Evolutionary conservation across 352 stramenopile genomes (phyloP).

Genomic region (Phytophthora multivora): DNA sequence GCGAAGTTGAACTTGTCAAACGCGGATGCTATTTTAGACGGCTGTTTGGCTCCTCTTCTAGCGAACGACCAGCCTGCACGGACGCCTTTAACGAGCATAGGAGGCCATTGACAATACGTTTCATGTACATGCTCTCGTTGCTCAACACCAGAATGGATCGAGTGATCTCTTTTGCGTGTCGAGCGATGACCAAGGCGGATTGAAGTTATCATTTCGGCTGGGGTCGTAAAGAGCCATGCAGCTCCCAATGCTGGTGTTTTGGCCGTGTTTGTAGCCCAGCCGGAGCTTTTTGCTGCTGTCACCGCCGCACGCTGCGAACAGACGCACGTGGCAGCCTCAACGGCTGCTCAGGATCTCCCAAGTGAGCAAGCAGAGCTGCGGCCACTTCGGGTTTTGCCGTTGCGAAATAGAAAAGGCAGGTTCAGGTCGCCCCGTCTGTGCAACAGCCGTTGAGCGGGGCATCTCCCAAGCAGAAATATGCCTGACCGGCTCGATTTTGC

Average conservation of each 20-base stretch:
- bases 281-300: background rate
- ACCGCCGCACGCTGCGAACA: slow-evolving; percentile 4
- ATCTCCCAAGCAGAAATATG: slow-evolving; percentile 23
- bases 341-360: slow-evolving; percentile 27
- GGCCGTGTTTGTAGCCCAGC: background rate
- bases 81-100: background rate
- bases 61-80: background rate
- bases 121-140: background rate
- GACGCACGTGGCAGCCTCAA: slow-evolving; percentile 3
- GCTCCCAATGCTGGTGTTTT: background rate
- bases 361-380: slow-evolving; percentile 28
- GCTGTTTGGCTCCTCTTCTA: slow-evolving; percentile 1
- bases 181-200: slow-evolving; percentile 8
- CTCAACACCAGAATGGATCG: slow-evolving; percentile 17
- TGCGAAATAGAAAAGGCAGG: slow-evolving; percentile 26
- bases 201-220: slow-evolving; percentile 18
- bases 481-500: slow-evolving; percentile 2
- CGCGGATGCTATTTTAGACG: slow-evolving; percentile 15
- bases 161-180: slow-evolving; percentile 10
- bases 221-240: background rate
- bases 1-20: slow-evolving; percentile 22
- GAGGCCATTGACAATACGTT: background rate
- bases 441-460: slow-evolving; percentile 9
- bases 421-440: slow-evolving; percentile 3
- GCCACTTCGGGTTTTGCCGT: slow-evolving; percentile 17